Conservation (phyloP, 495 filamentous ascomycete species). For the Neurospora sp. region DNA sequence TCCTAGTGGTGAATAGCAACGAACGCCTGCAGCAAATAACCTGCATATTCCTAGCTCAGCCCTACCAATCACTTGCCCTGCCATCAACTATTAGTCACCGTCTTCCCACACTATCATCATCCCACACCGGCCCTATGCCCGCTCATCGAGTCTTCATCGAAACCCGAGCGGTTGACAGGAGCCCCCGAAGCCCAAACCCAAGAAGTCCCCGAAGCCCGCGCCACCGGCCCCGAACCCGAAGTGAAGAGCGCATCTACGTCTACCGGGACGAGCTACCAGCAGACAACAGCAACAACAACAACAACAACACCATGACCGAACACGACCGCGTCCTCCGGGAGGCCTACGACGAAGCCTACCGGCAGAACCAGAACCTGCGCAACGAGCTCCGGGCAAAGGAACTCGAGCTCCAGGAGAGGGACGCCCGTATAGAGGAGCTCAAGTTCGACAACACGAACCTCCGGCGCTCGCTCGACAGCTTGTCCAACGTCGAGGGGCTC, state of each 20-base stretch:
- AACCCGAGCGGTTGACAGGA: constrained; percentile 3
- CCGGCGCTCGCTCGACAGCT: constrained; percentile 12
- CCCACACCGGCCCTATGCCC: neutral
- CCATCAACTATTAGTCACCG: neutral
- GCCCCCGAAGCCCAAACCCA: neutral
- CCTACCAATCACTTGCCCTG: neutral
- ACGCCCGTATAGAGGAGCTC: constrained; percentile 7
- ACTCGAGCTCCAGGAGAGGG: constrained; percentile 3
- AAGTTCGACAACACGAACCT: constrained; percentile 16
- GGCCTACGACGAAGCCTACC: constrained; percentile 6
- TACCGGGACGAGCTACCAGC: constrained; percentile 8
- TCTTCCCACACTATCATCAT: neutral
- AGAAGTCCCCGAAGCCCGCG: constrained; percentile 6
- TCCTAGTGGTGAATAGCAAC: neutral
- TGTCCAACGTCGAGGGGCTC: constrained; percentile 11
- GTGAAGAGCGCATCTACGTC: constrained; percentile 13
- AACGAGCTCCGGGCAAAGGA: constrained; percentile 4
- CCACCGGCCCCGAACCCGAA: constrained; percentile 6
- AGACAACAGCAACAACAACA: neutral
- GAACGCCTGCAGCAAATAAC: neutral
- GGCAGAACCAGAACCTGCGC: constrained; percentile 16
- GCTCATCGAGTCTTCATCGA: constrained; percentile 16
- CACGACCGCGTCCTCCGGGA: constrained; percentile 10
- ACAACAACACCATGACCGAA: constrained; percentile 8
- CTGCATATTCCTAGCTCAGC: neutral